Conservation (phyloP, 352 stramenopile species). For the Albugo laibachii region DNA sequence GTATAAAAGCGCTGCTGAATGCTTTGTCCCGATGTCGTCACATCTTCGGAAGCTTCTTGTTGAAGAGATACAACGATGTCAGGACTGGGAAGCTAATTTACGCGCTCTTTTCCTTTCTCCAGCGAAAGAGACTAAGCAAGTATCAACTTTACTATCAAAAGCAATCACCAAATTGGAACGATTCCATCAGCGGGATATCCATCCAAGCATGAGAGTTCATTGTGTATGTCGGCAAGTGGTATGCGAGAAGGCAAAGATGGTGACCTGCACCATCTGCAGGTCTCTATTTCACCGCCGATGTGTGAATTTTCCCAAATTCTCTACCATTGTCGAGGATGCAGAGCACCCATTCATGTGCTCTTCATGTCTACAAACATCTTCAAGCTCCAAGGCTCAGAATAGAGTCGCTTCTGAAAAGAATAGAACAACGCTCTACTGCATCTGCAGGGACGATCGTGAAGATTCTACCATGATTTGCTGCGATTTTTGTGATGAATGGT, state of each 20-base stretch:
- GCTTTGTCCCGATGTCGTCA: constrained; percentile 39
- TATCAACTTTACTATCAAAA: constrained; percentile 24
- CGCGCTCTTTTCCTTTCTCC: constrained; percentile 32
- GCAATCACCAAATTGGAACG: constrained; percentile 16
- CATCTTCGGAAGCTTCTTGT: constrained; percentile 41
- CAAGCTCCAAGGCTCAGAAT: no score
- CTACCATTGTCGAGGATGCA: not conserved
- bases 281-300: constrained; percentile 38
- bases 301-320: constrained; percentile 9
- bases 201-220: constrained; percentile 15
- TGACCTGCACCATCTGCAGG: constrained; percentile 28
- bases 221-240: constrained; percentile 58
- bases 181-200: constrained; percentile 4
- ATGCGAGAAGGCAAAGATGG: constrained; percentile 21
- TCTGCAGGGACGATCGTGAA: constrained; percentile 33
- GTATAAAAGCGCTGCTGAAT: constrained; percentile 24
- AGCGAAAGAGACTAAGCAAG: constrained; percentile 13
- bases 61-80: constrained; percentile 37
- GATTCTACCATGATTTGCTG: constrained; percentile 72
- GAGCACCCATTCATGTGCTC: no score
- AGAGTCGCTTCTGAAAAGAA: no score
- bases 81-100: constrained; percentile 31
- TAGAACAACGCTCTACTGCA: constrained; percentile 27
- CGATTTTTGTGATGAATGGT: constrained; percentile 78
- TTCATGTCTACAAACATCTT: no score